Percentiles rank a stretch among this genome's conserved stretches.
phyloP scores from a whole-genome alignment of 768 basidiomycete species.

The Tephrocybe rancida region DNA sequence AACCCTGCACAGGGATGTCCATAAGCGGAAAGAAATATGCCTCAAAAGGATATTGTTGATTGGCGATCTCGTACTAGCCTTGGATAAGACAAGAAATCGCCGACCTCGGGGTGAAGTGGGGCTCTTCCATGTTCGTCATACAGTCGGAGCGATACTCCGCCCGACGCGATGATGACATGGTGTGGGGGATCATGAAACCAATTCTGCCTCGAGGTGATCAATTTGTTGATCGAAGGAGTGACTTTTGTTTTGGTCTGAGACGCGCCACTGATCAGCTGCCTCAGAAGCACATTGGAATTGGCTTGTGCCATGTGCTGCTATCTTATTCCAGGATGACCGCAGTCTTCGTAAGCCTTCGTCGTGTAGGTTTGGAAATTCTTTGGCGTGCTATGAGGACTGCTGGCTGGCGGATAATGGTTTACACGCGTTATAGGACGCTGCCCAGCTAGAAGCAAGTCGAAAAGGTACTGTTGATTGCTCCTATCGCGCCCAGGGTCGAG shows the following conservation, averaged over 20 bases:
- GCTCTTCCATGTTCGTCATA: too few relatives aligned
- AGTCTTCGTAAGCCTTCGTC: slow-evolving; percentile 2
- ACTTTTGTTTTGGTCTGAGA: background rate
- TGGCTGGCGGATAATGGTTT: too few relatives aligned
- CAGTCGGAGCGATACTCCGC: background rate
- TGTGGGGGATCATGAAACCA: background rate
- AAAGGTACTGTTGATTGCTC: background rate
- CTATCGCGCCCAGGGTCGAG: too few relatives aligned
- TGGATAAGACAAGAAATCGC: background rate
- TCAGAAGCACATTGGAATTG: background rate
- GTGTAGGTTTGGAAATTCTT: background rate
- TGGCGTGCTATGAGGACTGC: background rate
- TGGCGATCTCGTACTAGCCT: background rate
- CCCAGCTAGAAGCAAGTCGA: background rate
- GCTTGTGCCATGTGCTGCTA: background rate
- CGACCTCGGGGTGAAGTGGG: slow-evolving; percentile 8
- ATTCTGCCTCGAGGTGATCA: slow-evolving; percentile 1
- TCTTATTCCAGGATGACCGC: background rate
- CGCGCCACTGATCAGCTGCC: slow-evolving; percentile 10
- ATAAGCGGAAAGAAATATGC: background rate
- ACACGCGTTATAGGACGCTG: background rate
- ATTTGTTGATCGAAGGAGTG: background rate
- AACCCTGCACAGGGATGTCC: background rate
- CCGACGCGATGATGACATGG: slow-evolving; percentile 5
- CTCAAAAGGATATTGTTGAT: background rate